Evolutionary conservation across 129 eudicot genomes (phyloP).

Genomic region (Lactuca sativa): DNA sequence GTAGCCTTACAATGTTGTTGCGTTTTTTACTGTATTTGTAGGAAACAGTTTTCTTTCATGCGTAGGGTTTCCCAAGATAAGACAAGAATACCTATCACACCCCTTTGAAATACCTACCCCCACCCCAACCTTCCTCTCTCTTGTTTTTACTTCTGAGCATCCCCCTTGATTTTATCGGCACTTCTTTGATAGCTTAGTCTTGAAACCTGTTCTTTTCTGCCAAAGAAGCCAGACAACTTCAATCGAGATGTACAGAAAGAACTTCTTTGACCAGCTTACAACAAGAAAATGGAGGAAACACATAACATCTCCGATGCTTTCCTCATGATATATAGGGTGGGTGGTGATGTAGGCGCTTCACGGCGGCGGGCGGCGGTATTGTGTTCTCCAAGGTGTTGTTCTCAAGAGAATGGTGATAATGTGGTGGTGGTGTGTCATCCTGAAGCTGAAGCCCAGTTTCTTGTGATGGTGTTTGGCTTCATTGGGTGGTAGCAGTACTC

Average conservation of each 20-base stretch:
- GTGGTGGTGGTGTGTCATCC: not conserved
- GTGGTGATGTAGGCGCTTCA: not conserved
- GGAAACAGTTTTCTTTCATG: conserved; percentile 31
- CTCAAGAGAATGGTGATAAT: conserved; percentile 6
- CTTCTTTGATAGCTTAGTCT: not conserved
- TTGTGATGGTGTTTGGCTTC: conserved; percentile 7
- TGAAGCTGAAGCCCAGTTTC: conserved; percentile 3
- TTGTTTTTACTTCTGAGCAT: not conserved
- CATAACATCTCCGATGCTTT: not conserved
- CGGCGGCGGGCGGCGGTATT: conserved; percentile 4
- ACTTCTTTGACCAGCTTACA: conserved; percentile 18
- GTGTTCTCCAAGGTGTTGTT: not conserved
- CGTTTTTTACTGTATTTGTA: conserved; percentile 18
- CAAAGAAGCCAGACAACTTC: conserved; percentile 12
- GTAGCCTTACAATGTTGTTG: conserved; percentile 14
- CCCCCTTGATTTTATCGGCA: conserved; percentile 27
- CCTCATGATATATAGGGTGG: not conserved
- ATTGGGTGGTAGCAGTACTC: not conserved
- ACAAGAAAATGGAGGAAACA: conserved; percentile 17
- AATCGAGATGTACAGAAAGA: conserved; percentile 22
- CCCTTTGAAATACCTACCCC: conserved; percentile 25
- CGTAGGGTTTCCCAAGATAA: conserved; percentile 39
- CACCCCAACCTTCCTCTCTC: not conserved
- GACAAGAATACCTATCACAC: conserved; percentile 30
- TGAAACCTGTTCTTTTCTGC: conserved; percentile 12